Evolutionary conservation across 106 monocot species (phyloP), one percentile per base, ranked within the genome.

Genomic region (Triglochin maritima): DNA sequence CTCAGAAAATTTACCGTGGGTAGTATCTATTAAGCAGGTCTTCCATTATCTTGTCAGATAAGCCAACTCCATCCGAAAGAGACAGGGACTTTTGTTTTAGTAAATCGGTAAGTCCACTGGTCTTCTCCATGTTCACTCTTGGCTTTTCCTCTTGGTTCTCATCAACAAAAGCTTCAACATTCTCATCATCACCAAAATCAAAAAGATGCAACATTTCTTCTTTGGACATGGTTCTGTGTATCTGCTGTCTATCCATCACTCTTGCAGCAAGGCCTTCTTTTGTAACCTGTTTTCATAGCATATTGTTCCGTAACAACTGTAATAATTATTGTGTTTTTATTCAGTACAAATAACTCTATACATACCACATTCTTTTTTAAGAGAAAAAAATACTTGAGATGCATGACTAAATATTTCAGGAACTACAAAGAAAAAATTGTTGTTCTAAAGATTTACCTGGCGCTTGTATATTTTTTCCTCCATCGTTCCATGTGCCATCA

Each of bases 401-500:
- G 29, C 29, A 29, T 29, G 29, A 29, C 0, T 29, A 29, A 29
- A 29, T 29, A 29, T 29, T 29, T 29, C 29, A 29, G 29, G 1
- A 29, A 29, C 1, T 29, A 29, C 29, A 29, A 29, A 29, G 44
- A 61, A 44, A 16, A 42, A n/a, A n/a, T n/a, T 17, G 5, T 14
- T 17, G 17, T 14, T 57, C 9, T 57, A 57, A 57, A 57, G 5
- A 4, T 69, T 62, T 76, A 88, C 96, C 91, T 96, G 96, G 17
- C 96, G 81, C 52, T 96, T 96, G 47, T 96, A 96, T 78, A 96
- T 96, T 76, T 96, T 96, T 67, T 96, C 96, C 71, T 96, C 96
- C 96, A 96, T 96, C 8, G 96, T 88, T 64, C 82, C 76, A 83
- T 96, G 91, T 11, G 96, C 91, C 87, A 96, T 80, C 63, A 96